Percentiles rank a stretch among this genome's conserved stretches.
phyloP scores from a whole-genome alignment of 768 basidiomycete genomes.

The Amanita rubescens region DNA sequence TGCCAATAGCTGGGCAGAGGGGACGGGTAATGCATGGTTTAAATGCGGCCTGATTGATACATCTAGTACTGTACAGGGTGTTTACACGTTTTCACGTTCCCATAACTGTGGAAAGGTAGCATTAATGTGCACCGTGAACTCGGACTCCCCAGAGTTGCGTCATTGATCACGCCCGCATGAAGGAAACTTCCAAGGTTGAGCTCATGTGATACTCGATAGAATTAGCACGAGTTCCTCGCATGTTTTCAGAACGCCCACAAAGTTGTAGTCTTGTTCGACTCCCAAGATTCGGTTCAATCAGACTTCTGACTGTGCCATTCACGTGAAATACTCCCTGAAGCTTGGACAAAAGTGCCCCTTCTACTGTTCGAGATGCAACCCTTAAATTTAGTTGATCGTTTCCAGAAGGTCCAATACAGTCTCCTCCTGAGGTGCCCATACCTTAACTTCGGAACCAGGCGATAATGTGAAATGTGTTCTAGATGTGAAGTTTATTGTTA shows the following conservation, averaged over 20 bases:
- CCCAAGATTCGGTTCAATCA: slow-evolving; percentile 18
- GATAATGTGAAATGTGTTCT: too few relatives aligned
- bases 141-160: neutral
- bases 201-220: neutral
- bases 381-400: too few relatives aligned
- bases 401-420: too few relatives aligned
- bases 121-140: neutral
- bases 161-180: neutral
- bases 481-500: too few relatives aligned
- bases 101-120: neutral
- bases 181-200: neutral
- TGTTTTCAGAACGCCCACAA: neutral
- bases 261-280: slow-evolving; percentile 30
- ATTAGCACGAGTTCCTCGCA: neutral
- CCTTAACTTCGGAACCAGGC: too few relatives aligned
- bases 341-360: slow-evolving; percentile 50
- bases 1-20: slow-evolving; percentile 5
- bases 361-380: too few relatives aligned
- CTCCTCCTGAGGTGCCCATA: too few relatives aligned
- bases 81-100: slow-evolving; percentile 5
- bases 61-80: neutral
- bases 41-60: slow-evolving; percentile 1
- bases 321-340: slow-evolving; percentile 29
- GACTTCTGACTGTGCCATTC: neutral
- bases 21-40: neutral